These are phyloP conservation scores for Neurospora cerealis DNA, from an alignment of 495 filamentous ascomycete genomes.

Conservation along the genomic window DNA sequence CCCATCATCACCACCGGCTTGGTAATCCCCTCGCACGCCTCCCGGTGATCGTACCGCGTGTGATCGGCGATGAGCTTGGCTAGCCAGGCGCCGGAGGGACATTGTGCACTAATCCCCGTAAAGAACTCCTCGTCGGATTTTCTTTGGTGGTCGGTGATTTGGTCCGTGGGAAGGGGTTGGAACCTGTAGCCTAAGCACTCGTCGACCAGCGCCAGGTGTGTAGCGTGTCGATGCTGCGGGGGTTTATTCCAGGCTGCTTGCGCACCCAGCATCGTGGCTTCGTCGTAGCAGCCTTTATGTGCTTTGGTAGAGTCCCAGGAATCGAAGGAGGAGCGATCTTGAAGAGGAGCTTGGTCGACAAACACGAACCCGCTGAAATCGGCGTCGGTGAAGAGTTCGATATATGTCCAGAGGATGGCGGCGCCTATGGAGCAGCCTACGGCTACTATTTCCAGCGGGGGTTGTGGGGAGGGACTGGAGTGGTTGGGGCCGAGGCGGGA, in stretches of 20 bases:
- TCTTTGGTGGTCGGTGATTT: constrained; percentile 8
- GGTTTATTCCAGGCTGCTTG: constrained; percentile 23
- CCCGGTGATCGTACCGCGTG: constrained; percentile 36
- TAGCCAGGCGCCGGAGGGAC: constrained; percentile 29
- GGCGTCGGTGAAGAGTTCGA: constrained; percentile 27
- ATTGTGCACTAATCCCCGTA: constrained; percentile 20
- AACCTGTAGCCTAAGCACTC: constrained; percentile 33
- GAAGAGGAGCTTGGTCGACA: constrained; percentile 38
- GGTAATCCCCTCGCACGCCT: constrained; percentile 25
- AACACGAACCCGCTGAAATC: constrained; percentile 29
- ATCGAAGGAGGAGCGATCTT: constrained; percentile 24
- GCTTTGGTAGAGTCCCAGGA: constrained; percentile 14
- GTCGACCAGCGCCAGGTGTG: constrained; percentile 24
- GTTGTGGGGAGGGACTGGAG: background rate
- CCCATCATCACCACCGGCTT: constrained; percentile 30
- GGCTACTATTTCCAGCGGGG: constrained; percentile 11
- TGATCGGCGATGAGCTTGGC: constrained; percentile 36
- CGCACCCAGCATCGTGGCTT: constrained; percentile 22
- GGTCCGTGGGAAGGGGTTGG: constrained; percentile 7
- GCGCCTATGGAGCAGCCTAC: constrained; percentile 38
- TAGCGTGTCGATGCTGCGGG: background rate
- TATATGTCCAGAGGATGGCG: constrained; percentile 35
- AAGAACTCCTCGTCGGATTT: constrained; percentile 31
- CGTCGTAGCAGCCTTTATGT: constrained; percentile 30
- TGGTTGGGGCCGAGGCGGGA: constrained; percentile 9